phyloP scores from a whole-genome alignment of 2,329 filamentous ascomycete species.

The Thielaviopsis euricoi region DNA sequence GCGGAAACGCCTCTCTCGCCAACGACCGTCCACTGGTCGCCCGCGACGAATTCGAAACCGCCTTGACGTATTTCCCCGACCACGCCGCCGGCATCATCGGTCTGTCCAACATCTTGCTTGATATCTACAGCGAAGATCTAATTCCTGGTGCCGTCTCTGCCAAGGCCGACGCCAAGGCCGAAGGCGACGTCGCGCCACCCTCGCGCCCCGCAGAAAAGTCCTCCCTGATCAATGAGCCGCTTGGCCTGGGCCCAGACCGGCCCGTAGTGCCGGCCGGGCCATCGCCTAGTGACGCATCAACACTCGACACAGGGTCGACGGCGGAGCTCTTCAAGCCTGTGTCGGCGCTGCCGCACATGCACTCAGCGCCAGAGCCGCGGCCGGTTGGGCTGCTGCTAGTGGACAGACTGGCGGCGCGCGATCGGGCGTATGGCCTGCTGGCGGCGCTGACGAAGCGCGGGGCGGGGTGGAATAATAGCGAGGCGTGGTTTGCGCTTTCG shows the following conservation, averaged over 20 bases:
- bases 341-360: constrained; percentile 18
- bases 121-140: constrained; percentile 59
- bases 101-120: constrained; percentile 69
- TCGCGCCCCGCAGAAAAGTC: background rate
- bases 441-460: constrained; percentile 73
- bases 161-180: background rate
- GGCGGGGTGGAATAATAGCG: constrained; percentile 74
- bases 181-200: background rate
- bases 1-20: constrained; percentile 49
- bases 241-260: constrained; percentile 9
- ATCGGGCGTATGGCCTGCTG: constrained; percentile 73
- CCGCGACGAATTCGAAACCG: constrained; percentile 63
- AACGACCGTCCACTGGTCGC: constrained; percentile 50
- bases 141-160: constrained; percentile 25
- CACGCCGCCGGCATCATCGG: constrained; percentile 69
- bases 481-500: constrained; percentile 84
- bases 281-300: background rate
- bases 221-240: constrained; percentile 2
- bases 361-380: constrained; percentile 36
- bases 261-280: constrained; percentile 1
- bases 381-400: constrained; percentile 50
- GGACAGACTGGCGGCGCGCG: constrained; percentile 75
- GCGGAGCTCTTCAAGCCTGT: constrained; percentile 12
- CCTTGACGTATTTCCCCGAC: constrained; percentile 62
- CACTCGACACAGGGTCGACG: constrained; percentile 16